Percentiles rank a stretch among this genome's conserved stretches.
phyloP scores from a whole-genome alignment of 371 early-diverging fungal genomes.

The Mortierella sp. region DNA sequence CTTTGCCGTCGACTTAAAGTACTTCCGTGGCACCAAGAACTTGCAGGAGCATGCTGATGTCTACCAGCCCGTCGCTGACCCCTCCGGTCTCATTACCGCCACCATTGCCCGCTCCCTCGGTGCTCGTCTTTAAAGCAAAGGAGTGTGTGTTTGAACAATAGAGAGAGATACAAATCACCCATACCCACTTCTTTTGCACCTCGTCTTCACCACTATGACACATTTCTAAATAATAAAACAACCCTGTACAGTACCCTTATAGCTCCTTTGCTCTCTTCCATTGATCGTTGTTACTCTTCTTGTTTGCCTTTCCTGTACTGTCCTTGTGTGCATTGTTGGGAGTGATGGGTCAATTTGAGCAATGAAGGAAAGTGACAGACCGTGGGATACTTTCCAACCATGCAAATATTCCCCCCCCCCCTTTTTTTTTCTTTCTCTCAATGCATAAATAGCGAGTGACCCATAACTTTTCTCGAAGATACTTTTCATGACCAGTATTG shows the following conservation, averaged over 20 bases:
- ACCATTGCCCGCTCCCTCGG: constrained; percentile 69
- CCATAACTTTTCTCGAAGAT: background rate
- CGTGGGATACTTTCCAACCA: background rate
- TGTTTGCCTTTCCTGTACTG: background rate
- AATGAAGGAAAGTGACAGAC: background rate
- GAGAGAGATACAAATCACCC: background rate
- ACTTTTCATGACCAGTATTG: too few species aligned
- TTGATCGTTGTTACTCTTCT: background rate
- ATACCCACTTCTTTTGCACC: background rate
- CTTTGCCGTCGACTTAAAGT: constrained; percentile 81
- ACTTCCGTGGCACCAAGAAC: constrained; percentile 82
- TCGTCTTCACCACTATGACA: background rate
- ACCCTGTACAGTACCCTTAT: constrained; percentile 24
- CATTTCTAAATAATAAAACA: constrained; percentile 24
- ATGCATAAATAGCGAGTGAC: background rate
- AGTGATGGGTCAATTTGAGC: background rate
- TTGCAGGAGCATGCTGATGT: constrained; percentile 75
- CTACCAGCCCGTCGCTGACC: constrained; percentile 84
- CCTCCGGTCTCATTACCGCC: constrained; percentile 83
- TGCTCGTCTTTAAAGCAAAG: constrained; percentile 37
- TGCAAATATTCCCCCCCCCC: background rate
- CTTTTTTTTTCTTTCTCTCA: background rate
- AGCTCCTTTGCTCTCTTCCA: background rate
- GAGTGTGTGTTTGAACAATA: background rate
- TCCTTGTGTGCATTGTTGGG: background rate